phyloP scores from a whole-genome alignment of 108 stramenopile species.

The Cyclotella kingstonii region DNA sequence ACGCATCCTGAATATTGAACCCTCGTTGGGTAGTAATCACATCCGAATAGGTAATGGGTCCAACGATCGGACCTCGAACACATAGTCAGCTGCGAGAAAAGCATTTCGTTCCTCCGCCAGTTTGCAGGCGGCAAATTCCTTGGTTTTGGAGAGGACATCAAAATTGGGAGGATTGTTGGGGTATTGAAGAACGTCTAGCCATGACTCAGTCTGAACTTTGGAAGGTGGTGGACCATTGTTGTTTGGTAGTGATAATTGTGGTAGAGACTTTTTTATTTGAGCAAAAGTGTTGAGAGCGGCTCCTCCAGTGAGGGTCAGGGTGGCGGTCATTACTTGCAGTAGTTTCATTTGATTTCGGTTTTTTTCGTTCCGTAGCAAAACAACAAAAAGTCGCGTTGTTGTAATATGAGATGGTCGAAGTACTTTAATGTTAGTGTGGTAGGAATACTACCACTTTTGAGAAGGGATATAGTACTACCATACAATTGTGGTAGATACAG shows the following conservation, averaged over 20 bases:
- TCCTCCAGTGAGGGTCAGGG: not conserved
- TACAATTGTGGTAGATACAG: no score
- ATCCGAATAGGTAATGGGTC: slow-evolving; percentile 41
- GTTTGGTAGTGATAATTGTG: not conserved
- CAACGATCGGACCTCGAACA: slow-evolving; percentile 51
- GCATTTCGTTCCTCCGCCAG: slow-evolving; percentile 3
- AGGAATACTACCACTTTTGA: no score
- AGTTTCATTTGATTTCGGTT: slow-evolving; percentile 1
- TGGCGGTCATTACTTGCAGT: not conserved
- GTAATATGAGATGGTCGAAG: no score
- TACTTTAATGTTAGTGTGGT: no score
- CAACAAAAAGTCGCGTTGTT: no score
- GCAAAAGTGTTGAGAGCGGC: slow-evolving; percentile 24
- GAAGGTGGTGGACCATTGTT: slow-evolving; percentile 14
- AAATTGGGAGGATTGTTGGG: slow-evolving; percentile 32
- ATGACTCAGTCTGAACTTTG: slow-evolving; percentile 23
- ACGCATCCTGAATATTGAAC: slow-evolving; percentile 39
- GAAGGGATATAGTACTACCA: no score
- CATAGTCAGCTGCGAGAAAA: slow-evolving; percentile 33
- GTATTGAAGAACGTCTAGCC: slow-evolving; percentile 26
- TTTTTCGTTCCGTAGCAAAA: no score
- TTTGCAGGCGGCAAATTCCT: slow-evolving; percentile 26
- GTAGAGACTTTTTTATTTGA: slow-evolving; percentile 8
- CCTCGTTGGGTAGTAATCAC: slow-evolving; percentile 21
- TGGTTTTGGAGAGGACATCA: slow-evolving; percentile 37